These are phyloP conservation scores for Penicillium bovifimosum DNA, from an alignment of 495 filamentous ascomycete species.

Conservation along the genomic window DNA sequence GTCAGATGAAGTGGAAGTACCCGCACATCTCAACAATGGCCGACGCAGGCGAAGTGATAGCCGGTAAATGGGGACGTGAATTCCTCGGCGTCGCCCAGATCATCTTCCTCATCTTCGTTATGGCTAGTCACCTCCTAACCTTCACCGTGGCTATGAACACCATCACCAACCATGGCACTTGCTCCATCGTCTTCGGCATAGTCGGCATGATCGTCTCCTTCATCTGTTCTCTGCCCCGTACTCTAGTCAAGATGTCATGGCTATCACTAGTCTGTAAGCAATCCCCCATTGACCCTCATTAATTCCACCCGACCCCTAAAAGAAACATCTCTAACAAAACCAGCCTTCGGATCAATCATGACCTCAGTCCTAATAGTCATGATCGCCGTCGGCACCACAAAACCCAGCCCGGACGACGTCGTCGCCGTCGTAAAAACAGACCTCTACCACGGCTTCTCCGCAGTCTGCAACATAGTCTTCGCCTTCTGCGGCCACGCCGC, in stretches of 20 bases:
- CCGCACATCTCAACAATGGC: conserved; percentile 70
- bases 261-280: conserved; percentile 55
- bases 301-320: background rate
- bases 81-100: conserved; percentile 58
- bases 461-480: conserved; percentile 46
- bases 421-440: conserved; percentile 28
- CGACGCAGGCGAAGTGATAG: conserved; percentile 63
- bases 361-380: conserved; percentile 66
- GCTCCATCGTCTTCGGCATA: conserved; percentile 65
- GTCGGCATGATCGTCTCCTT: conserved; percentile 62
- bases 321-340: conserved; percentile 20
- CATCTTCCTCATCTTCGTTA: conserved; percentile 68
- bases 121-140: conserved; percentile 71
- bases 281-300: background rate
- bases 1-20: conserved; percentile 67
- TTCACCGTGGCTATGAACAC: conserved; percentile 71
- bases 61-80: conserved; percentile 58
- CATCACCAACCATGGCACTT: conserved; percentile 59
- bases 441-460: conserved; percentile 35
- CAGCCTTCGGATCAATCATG: conserved; percentile 61
- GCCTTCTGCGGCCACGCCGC: conserved; percentile 58
- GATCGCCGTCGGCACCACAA: conserved; percentile 53
- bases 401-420: conserved; percentile 21
- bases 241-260: conserved; percentile 55
- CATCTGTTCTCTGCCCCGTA: conserved; percentile 61